A percentile compares a stretch with the other conserved stretches of the same genome.
phyloP scores from a whole-genome alignment of 345 rosid species.

The Sisymbrium irio region DNA sequence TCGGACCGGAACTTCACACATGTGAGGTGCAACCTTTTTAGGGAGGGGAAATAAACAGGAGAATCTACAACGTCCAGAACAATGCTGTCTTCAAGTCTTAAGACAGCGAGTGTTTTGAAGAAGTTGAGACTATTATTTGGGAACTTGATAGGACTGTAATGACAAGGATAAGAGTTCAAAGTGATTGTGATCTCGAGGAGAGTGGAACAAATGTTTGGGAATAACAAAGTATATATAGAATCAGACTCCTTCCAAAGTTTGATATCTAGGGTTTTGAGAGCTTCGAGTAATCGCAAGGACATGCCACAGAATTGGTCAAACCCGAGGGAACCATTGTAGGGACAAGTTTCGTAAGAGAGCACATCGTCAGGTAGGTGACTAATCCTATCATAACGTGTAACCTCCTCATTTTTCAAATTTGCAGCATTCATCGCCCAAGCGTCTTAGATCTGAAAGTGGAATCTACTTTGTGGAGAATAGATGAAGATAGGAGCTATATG shows the following conservation, averaged over 20 bases:
- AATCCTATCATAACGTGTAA: neutral
- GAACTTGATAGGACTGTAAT: neutral
- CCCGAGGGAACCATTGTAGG: neutral
- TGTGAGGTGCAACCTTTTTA: neutral
- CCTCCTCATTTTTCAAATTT: neutral
- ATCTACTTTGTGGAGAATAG: neutral
- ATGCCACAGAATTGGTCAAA: neutral
- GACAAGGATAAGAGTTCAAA: neutral
- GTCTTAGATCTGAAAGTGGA: neutral
- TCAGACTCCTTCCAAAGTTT: neutral
- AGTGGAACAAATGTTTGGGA: neutral
- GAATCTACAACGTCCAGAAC: neutral
- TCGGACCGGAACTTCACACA: neutral
- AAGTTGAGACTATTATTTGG: neutral
- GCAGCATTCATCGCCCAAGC: neutral
- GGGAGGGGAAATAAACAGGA: constrained; percentile 10
- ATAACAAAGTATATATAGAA: neutral
- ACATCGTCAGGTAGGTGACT: constrained; percentile 14
- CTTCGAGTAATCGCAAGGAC: constrained; percentile 13
- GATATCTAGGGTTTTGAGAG: constrained; percentile 15
- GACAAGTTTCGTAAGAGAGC: constrained; percentile 3
- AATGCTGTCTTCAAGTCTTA: constrained; percentile 7
- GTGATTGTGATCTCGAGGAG: neutral
- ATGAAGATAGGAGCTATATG: neutral
- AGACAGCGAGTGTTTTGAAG: neutral